Base-by-base conservation (phyloP, 805 yeast genomes). In the Pichia nanzhaoensis region DNA sequence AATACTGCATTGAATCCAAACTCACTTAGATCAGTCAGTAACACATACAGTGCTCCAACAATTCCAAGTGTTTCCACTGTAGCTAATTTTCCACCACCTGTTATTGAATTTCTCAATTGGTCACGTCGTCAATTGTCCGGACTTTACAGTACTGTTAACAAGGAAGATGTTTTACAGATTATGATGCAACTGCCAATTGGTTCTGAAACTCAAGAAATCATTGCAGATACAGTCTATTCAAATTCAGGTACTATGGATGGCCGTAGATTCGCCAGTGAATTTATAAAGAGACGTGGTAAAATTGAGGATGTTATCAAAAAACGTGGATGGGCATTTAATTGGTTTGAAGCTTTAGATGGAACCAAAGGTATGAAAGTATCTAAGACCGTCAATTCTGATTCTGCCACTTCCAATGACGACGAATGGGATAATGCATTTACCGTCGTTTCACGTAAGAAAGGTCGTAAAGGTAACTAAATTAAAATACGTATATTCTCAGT, bases 221-320 rank as follows among this genome's bases (percentile, higher is more conserved):
- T 91, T 59, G 83, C 95, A 2, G 99, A 91, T 58, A 87, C 96
- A 12, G 80, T 91, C 47, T 89, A 88, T 67, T 80, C 93, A 21
- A 84, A 88, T 49, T 84, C 95, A 34, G 76, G 90, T 3, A 83
- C 90, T 1, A 81, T 91, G 84, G 96, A 93, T 62, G 98, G 98
- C 20, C 80, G 96, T 60, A 74, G 95, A 53, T 91, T 90, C 69
- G 96, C 99, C 0, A 77, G 75, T 46, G 99, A 93, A 59, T 93
- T 93, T 61, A 71, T 83, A 59, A 84, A 82, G 65, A 80, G 84
- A 59, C 82, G 93, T 58, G 74, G 73, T 49, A 73, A 69, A 41
- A 90, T 87, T 46, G 97, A 89, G 55, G 74, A 59, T 34, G 63
- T 64, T 39, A 73, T 76, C 47, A 72, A 76, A 10, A 49, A 53